These are phyloP conservation scores for Nematodospora anomalae DNA, from an alignment of 1,139 yeast species.

Conservation along the genomic window DNA sequence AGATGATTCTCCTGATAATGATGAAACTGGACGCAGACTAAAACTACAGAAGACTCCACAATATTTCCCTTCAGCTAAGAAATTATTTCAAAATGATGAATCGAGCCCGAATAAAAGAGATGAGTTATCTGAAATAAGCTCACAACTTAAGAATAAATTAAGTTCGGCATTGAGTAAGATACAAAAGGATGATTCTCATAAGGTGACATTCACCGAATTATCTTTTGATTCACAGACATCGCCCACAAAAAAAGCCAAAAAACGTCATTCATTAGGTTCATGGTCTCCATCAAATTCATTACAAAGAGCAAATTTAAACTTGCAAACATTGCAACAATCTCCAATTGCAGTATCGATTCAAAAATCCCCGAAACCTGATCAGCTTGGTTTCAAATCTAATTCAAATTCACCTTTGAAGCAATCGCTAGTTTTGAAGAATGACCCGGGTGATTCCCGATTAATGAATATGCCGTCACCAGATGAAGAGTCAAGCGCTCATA, in stretches of 20 bases:
- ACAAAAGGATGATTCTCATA: constrained; percentile 26
- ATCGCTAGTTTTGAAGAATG: constrained; percentile 25
- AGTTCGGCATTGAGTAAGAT: constrained; percentile 44
- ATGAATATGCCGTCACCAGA: constrained; percentile 20
- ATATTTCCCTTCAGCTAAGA: constrained; percentile 43
- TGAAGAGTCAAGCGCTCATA: constrained; percentile 46
- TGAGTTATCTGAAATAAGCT: constrained; percentile 40
- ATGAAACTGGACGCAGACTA: constrained; percentile 12
- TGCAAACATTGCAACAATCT: constrained; percentile 41
- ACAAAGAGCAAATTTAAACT: constrained; percentile 33
- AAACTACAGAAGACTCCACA: constrained; percentile 44
- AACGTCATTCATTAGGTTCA: constrained; percentile 8
- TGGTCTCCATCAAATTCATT: constrained; percentile 27
- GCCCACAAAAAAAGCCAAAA: constrained; percentile 28
- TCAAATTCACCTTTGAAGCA: constrained; percentile 20
- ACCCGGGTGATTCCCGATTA: constrained; percentile 10
- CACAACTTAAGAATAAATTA: constrained; percentile 37
- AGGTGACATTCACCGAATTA: constrained; percentile 34
- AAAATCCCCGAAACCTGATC: constrained; percentile 7
- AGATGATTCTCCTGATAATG: constrained; percentile 21
- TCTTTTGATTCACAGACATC: constrained; percentile 31
- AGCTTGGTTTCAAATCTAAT: constrained; percentile 2
- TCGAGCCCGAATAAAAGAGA: constrained; percentile 20
- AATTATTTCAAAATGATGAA: constrained; percentile 21
- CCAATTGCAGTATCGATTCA: constrained; percentile 20